A percentile compares a stretch with the other conserved stretches of the same genome.
Conservation (phyloP, 805 yeast species). For the Saccharomyces eubayanus region DNA sequence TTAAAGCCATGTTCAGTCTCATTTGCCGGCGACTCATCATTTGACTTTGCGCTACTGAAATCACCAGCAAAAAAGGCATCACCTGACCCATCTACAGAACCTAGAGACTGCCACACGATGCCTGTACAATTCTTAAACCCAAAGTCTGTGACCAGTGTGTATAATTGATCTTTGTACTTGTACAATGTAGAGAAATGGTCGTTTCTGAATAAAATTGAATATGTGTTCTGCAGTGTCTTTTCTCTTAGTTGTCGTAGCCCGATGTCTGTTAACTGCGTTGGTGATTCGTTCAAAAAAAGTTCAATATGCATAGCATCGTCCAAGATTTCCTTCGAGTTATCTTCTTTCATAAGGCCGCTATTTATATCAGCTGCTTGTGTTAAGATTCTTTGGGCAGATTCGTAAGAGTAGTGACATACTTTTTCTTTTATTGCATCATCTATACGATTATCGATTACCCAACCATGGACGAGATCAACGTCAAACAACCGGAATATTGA, state of each 20-base stretch:
- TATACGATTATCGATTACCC: slow-evolving; percentile 47
- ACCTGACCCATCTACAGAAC: slow-evolving; percentile 53
- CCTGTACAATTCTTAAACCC: slow-evolving; percentile 43
- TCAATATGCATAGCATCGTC: slow-evolving; percentile 29
- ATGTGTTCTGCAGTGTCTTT: slow-evolving; percentile 40
- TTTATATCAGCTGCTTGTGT: slow-evolving; percentile 36
- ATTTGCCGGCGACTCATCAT: neutral
- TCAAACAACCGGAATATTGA: slow-evolving; percentile 50
- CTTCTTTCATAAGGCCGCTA: slow-evolving; percentile 15
- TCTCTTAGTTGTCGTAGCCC: slow-evolving; percentile 47
- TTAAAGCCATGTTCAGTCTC: slow-evolving; percentile 1
- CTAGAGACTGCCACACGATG: slow-evolving; percentile 74
- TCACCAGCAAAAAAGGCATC: slow-evolving; percentile 61
- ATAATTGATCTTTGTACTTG: slow-evolving; percentile 43
- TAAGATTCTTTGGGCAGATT: slow-evolving; percentile 49
- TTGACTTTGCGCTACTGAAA: slow-evolving; percentile 31
- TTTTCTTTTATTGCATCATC: slow-evolving; percentile 23
- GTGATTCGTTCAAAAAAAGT: slow-evolving; percentile 46
- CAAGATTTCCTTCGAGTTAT: slow-evolving; percentile 19
- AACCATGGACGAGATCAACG: slow-evolving; percentile 68
- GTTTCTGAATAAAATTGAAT: slow-evolving; percentile 74
- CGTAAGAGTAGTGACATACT: slow-evolving; percentile 40
- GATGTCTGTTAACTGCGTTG: slow-evolving; percentile 62
- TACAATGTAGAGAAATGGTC: slow-evolving; percentile 76
- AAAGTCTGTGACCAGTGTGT: slow-evolving; percentile 63